These are phyloP conservation scores for Leccinum broughii DNA, from an alignment of 768 basidiomycete species.

Conservation along the genomic window DNA sequence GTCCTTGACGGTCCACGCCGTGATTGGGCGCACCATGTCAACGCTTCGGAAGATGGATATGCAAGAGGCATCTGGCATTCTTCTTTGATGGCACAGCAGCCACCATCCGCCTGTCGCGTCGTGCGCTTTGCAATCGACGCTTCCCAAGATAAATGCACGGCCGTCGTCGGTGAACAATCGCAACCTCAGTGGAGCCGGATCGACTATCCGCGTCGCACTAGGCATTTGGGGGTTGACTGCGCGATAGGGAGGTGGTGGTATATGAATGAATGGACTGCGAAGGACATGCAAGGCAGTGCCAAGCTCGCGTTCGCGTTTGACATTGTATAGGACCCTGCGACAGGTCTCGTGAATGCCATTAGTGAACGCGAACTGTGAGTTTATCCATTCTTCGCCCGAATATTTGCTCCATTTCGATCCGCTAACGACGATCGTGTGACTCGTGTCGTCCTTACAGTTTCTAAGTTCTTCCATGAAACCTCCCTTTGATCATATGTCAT, in stretches of 20 bases:
- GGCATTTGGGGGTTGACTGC: background rate
- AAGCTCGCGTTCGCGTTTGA: background rate
- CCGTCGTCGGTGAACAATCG: background rate
- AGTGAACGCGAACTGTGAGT: background rate
- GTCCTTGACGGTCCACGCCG: background rate
- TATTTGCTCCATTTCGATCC: background rate
- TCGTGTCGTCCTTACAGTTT: too few relatives aligned
- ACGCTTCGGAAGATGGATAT: constrained; percentile 2
- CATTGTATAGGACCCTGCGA: background rate
- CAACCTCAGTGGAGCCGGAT: background rate
- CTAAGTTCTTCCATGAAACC: too few relatives aligned
- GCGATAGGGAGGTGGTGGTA: background rate
- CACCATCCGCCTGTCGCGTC: background rate
- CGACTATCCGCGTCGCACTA: background rate
- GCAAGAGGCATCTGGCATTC: background rate
- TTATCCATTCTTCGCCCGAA: background rate
- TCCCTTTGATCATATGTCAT: too few relatives aligned
- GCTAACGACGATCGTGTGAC: too few relatives aligned
- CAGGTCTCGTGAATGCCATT: background rate
- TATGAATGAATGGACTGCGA: background rate
- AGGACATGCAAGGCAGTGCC: background rate
- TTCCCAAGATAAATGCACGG: background rate
- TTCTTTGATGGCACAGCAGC: background rate
- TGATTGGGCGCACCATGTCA: background rate
- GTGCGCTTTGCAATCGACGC: constrained; percentile 3